phyloP scores from a whole-genome alignment of 73 alveolate genomes.

The Strombidium stylifer region DNA sequence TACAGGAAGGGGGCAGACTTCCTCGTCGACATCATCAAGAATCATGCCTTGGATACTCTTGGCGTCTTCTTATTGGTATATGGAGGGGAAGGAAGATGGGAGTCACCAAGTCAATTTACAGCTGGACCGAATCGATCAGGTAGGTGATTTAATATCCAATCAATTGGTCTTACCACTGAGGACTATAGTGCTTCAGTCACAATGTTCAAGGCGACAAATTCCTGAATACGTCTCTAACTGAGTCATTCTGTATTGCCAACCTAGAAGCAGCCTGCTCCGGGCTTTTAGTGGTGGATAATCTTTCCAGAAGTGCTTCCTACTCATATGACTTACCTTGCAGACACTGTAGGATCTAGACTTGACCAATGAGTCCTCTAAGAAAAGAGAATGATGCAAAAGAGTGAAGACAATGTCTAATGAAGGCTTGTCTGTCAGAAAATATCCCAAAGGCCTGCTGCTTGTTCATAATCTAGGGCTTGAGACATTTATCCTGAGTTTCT shows the following conservation, averaged over 20 bases:
- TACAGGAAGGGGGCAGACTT: conserved; percentile 99
- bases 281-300: conserved; percentile 95
- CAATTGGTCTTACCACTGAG: conserved; percentile 92
- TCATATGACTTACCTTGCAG: conserved; percentile 91
- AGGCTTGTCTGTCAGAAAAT: no score
- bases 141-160: conserved; percentile 87
- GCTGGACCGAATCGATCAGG: conserved; percentile 75
- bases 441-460: no score
- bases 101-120: conserved; percentile 93
- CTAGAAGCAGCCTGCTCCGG: conserved; percentile 99
- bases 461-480: no score
- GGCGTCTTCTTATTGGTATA: conserved; percentile 85
- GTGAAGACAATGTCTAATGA: no score
- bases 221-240: conserved; percentile 98
- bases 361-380: conserved; percentile 55
- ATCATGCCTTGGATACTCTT: conserved; percentile 91
- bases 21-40: conserved; percentile 96
- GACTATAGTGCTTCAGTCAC: conserved; percentile 91
- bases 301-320: conserved; percentile 99
- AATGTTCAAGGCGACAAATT: conserved; percentile 96
- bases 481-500: no score
- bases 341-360: conserved; percentile 78
- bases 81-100: conserved; percentile 99
- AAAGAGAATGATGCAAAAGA: no score
- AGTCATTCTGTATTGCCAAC: conserved; percentile 99